phyloP scores from a whole-genome alignment of 176 grass and related monocot species.

The Triticum urartu region DNA sequence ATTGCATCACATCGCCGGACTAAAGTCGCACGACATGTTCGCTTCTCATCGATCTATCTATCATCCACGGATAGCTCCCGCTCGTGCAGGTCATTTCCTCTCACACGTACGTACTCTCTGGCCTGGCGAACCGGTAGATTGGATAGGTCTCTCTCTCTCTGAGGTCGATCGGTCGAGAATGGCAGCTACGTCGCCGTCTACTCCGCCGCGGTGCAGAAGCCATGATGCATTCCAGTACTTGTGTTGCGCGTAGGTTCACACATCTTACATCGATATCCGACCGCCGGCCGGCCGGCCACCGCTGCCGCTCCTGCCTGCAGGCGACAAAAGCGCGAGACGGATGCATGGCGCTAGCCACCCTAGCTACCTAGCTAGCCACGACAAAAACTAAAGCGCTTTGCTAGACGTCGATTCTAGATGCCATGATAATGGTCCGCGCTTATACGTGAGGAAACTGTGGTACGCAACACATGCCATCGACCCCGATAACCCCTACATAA shows the following conservation, averaged over 20 bases:
- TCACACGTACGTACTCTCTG: neutral
- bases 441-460: conserved; percentile 4
- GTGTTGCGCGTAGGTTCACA: neutral
- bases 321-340: neutral
- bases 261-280: neutral
- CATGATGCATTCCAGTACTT: neutral
- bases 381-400: conserved; percentile 27
- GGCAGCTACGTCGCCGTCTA: neutral
- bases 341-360: neutral
- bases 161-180: neutral
- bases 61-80: neutral
- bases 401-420: conserved; percentile 13
- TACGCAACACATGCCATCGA: neutral
- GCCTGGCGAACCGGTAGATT: neutral
- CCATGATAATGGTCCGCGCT: conserved; percentile 26
- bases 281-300: conserved; percentile 10
- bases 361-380: neutral
- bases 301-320: neutral
- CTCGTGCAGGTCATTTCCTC: conserved; percentile 17
- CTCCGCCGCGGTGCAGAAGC: neutral
- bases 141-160: neutral
- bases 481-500: conserved; percentile 8
- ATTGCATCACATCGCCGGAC: no score
- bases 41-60: no score
- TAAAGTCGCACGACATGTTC: no score